Percentiles rank a stretch among this genome's conserved stretches.
phyloP scores from a whole-genome alignment of 208 protist genomes.

The Trypanosoma cruzi region DNA sequence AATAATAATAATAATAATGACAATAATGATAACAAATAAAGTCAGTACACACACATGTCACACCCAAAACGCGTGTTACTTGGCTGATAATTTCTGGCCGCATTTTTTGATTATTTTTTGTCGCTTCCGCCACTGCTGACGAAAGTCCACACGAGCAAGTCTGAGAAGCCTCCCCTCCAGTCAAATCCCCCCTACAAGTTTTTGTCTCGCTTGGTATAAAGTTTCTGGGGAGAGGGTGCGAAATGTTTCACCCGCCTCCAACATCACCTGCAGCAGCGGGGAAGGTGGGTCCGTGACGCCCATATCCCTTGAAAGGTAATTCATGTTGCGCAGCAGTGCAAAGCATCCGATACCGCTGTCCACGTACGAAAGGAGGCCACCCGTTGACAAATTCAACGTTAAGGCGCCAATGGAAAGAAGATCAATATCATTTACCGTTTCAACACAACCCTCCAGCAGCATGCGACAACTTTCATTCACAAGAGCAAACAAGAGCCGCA shows the following conservation, averaged over 20 bases:
- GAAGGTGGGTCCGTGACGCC: constrained; percentile 10
- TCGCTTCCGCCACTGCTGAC: not conserved
- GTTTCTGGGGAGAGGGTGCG: constrained; percentile 23
- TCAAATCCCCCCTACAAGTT: not conserved
- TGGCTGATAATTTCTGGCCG: not conserved
- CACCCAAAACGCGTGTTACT: not conserved
- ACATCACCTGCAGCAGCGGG: constrained; percentile 22
- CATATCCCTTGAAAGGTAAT: constrained; percentile 17
- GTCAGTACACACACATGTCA: not conserved
- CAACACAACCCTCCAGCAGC: constrained; percentile 34
- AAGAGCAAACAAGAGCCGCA: constrained; percentile 40
- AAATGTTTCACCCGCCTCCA: constrained; percentile 28
- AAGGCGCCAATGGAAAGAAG: constrained; percentile 57
- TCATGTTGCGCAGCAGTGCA: constrained; percentile 19
- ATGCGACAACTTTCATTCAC: constrained; percentile 44
- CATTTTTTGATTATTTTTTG: not conserved
- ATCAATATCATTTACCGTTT: constrained; percentile 43
- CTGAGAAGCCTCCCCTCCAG: too few relatives aligned
- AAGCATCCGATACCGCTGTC: constrained; percentile 33
- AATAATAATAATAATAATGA: not conserved
- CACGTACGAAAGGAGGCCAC: constrained; percentile 58
- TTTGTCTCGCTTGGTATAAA: constrained; percentile 7
- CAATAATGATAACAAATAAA: too few relatives aligned
- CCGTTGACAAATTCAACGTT: constrained; percentile 40
- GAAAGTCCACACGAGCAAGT: not conserved